Evolutionary conservation across 2,329 filamentous ascomycete genomes (phyloP), one percentile per base, ranked within the genome.

Genomic region (Exophiala phaeomuriformis): DNA sequence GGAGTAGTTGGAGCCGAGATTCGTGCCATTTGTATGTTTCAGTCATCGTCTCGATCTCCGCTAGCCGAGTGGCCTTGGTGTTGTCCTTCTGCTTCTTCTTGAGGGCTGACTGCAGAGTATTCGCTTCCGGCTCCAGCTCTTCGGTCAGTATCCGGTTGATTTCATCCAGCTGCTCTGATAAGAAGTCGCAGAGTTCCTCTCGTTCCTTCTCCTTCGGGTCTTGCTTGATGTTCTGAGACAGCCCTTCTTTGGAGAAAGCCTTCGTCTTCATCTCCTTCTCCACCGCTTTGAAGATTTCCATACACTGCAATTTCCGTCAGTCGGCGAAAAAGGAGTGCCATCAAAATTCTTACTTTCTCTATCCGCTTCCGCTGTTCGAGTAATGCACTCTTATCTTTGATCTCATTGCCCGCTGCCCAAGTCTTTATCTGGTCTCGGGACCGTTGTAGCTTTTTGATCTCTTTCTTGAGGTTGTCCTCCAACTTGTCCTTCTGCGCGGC

Each of bases 181-280:
- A 76, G 72, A 97, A 97, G 53, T 95, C 86, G 73, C 85, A 82
- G 31, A 87, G 80, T 65, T 97, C 91, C 58, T 87, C 77, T 73
- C 95, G 95, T 69, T 95, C 91, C 70, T 94, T 89, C 71, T 97
- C 93, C 69, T 90, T 95, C n/a, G 93, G 93, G 73, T 98, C 93
- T 60, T 97, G 80, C 72, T 95, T 94, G 47, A 89, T 85, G 29
- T 90, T 89, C 49, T 91, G 88, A 60, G 88, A 93, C 61, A 98
- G 75, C 42, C 93, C 93, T 73, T 97, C 93, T 77, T 98, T 97
- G 58, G 93, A 97, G 74, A 95, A 98, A 57, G 93, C 93, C 72
- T 98, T 98, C 53, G 93, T 98, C 78, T 98, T 98, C 93, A 98
- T 97, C 67, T 95, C 93, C 77, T 98, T 98, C 73, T 98, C 93